A percentile compares a stretch with the other conserved stretches of the same genome.
Conservation (phyloP, 306 rosid species). For the Lotus japonicus region DNA sequence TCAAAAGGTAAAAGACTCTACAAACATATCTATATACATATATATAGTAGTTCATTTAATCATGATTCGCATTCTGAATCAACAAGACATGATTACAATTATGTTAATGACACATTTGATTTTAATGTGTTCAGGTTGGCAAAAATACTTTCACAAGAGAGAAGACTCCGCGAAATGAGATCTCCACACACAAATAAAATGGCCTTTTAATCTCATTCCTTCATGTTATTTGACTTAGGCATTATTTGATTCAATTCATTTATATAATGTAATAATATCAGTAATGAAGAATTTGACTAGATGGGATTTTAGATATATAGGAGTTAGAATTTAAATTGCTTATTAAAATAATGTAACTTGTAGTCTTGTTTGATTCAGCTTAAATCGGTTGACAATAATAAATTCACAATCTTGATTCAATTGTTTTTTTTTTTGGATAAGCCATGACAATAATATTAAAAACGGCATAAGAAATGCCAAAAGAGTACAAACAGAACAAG, state of each 20-base stretch:
- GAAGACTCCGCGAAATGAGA: constrained; percentile 38
- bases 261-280: too few relatives aligned
- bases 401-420: neutral
- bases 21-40: neutral
- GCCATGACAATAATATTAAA: too few relatives aligned
- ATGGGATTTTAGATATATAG: too few relatives aligned
- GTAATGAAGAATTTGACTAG: too few relatives aligned
- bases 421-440: neutral
- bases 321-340: too few relatives aligned
- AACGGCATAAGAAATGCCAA: too few relatives aligned
- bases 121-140: constrained; percentile 38
- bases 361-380: too few relatives aligned
- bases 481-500: too few relatives aligned
- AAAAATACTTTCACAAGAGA: constrained; percentile 51
- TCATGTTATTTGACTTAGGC: too few relatives aligned
- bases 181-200: constrained; percentile 36
- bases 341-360: too few relatives aligned
- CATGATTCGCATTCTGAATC: neutral
- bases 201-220: neutral
- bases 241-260: neutral
- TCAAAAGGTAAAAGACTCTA: constrained; percentile 26
- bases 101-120: neutral
- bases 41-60: neutral
- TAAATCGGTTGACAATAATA: neutral
- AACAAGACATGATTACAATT: neutral